Base-by-base conservation (phyloP, 345 rosid species). In the Boechera stricta region DNA sequence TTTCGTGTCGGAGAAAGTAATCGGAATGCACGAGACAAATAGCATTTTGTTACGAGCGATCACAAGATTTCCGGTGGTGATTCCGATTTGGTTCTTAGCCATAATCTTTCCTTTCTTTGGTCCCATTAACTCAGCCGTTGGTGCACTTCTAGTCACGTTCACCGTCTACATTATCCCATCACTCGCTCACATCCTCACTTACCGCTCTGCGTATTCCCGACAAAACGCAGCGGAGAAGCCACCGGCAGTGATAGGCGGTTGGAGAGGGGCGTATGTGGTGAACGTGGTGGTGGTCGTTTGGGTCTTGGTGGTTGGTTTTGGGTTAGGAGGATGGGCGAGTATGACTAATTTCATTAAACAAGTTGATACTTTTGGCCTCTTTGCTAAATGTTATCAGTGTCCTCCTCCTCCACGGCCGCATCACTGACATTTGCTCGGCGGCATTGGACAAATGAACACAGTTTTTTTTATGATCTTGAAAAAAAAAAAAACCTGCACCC, bases 281-380 rank as follows among this genome's bases (percentile, higher is more conserved):
- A 92, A 92, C 75, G 26, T 80, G 1, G 86, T 85, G 7, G 76
- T 85, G 28, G 90, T 88, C 57, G 77, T 85, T 32, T 90, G 96
- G 97, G 85, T 87, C 8, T 39, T 90, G 3, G 84, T 87, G 32
- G 84, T 92, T 32, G 98, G 98, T 3, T 92, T 92, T 32, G 94
- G 94, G 42, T 76, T 90, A 59, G 98, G 94, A 32, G 98, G 96
- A 18, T 92, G 98, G 98, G 98, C 94, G 6, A 92, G 98, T 75
- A 58, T 92, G 85, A 66, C 85, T 71, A 89, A 92, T 63, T 92
- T 92, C 83, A 82, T 92, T 76, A 84, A 45, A 58, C 95, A 92
- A 52, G 91, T 92, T 11, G 87, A 90, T 76, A 88, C 90, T n/a
- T 92, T 92, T 18, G 95, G 95, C 0, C 95, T 92, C 33, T 90